Evolutionary conservation across 495 filamentous ascomycete species (phyloP).

Genomic region (Aspergillus cristatus): DNA sequence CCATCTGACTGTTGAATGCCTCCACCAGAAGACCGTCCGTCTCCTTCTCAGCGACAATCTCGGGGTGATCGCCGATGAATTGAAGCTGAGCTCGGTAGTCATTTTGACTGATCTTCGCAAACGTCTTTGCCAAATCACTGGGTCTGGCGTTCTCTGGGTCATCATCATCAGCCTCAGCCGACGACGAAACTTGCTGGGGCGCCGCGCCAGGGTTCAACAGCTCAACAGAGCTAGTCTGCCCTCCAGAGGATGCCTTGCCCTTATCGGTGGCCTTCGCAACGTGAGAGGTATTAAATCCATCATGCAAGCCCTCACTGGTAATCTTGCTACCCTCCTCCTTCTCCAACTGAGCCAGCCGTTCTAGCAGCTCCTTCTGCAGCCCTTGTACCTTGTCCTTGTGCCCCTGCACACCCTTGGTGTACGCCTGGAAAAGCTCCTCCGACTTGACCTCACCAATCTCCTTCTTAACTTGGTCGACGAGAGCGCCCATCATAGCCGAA

Average conservation of each 20-base stretch:
- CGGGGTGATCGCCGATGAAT: slow-evolving; percentile 67
- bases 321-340: slow-evolving; percentile 84
- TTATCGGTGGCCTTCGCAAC: slow-evolving; percentile 54
- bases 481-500: slow-evolving; percentile 86
- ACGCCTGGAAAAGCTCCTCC: slow-evolving; percentile 56
- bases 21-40: slow-evolving; percentile 85
- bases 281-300: slow-evolving; percentile 80
- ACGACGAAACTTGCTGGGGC: slow-evolving; percentile 29
- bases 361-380: slow-evolving; percentile 63
- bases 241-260: slow-evolving; percentile 21
- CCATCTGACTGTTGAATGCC: slow-evolving; percentile 78
- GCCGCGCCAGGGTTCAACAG: slow-evolving; percentile 64
- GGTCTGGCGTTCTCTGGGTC: slow-evolving; percentile 67
- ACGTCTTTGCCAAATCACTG: slow-evolving; percentile 64
- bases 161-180: slow-evolving; percentile 49
- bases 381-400: slow-evolving; percentile 70
- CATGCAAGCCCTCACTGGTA: slow-evolving; percentile 84
- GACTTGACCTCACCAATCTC: slow-evolving; percentile 63
- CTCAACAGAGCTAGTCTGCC: slow-evolving; percentile 49
- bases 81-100: slow-evolving; percentile 64
- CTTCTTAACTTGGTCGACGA: slow-evolving; percentile 92
- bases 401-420: slow-evolving; percentile 61
- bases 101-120: slow-evolving; percentile 65
- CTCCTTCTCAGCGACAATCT: slow-evolving; percentile 75
- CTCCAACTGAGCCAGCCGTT: slow-evolving; percentile 71